A percentile compares a stretch with the other conserved stretches of the same genome.
Conservation (phyloP, 139 green algal genomes). For the Coccomyxa sp. region DNA sequence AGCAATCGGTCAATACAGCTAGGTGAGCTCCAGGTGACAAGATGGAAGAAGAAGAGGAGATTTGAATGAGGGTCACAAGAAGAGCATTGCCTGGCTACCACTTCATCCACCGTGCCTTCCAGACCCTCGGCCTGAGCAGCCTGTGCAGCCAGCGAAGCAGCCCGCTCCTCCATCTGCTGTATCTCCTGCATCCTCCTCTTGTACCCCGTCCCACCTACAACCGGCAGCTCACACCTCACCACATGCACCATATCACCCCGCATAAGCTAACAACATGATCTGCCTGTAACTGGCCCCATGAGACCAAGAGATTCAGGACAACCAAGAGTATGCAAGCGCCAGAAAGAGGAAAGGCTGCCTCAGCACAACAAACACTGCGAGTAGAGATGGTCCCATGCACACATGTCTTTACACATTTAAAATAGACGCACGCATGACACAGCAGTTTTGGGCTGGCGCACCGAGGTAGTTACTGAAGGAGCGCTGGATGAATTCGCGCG, state of each 20-base stretch:
- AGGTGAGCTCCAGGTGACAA: no score
- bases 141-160: conserved; percentile 4
- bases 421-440: background rate
- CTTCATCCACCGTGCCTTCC: background rate
- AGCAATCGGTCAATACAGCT: background rate
- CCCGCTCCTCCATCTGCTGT: conserved; percentile 24
- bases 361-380: no score
- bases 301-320: no score
- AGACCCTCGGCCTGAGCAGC: background rate
- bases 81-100: no score
- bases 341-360: no score
- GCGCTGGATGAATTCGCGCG: conserved; percentile 61
- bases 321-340: no score
- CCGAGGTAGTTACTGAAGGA: conserved; percentile 48
- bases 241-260: background rate
- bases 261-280: no score
- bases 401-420: no score
- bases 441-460: background rate
- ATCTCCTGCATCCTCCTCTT: conserved; percentile 25
- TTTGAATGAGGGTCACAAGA: no score
- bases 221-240: background rate
- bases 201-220: background rate
- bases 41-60: no score
- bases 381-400: no score
- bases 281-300: no score